These are phyloP conservation scores for Spiromastix sp. DNA, from an alignment of 2,329 filamentous ascomycete species.

Conservation along the genomic window DNA sequence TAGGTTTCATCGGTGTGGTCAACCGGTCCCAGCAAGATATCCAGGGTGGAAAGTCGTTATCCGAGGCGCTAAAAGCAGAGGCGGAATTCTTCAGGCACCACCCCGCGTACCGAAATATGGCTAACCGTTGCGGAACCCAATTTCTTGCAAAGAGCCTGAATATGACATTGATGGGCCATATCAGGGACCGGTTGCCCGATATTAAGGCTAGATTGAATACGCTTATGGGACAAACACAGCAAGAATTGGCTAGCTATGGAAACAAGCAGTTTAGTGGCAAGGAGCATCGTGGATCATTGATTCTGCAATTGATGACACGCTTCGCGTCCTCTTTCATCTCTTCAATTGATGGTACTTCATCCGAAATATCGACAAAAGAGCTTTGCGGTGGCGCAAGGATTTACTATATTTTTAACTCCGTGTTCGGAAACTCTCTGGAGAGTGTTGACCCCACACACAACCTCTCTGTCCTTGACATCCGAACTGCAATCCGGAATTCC, in stretches of 20 bases:
- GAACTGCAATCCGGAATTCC: constrained; percentile 95
- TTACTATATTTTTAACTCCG: constrained; percentile 98
- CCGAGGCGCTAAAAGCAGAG: constrained; percentile 82
- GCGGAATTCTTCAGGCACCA: constrained; percentile 95
- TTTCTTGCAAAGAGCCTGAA: constrained; percentile 93
- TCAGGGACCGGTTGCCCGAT: constrained; percentile 87
- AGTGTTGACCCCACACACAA: constrained; percentile 94
- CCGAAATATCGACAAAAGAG: constrained; percentile 97
- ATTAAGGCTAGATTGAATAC: constrained; percentile 98
- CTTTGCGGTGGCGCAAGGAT: constrained; percentile 89
- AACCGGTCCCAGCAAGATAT: constrained; percentile 98
- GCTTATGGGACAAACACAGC: constrained; percentile 98
- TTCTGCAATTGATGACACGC: constrained; percentile 93
- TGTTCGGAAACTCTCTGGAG: constrained; percentile 93
- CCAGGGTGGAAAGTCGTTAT: constrained; percentile 86
- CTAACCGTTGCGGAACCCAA: constrained; percentile 83
- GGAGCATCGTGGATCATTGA: constrained; percentile 88
- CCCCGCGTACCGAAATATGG: constrained; percentile 93
- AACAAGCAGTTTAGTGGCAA: constrained; percentile 97
- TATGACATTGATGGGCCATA: constrained; percentile 89
- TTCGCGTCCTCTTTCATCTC: constrained; percentile 97
- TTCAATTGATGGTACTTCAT: constrained; percentile 96
- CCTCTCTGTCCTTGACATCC: constrained; percentile 85
- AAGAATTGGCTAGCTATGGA: constrained; percentile 94
- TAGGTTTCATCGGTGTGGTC: constrained; percentile 96